Conservation (phyloP, 1,139 yeast genomes). For the Yamadazyma spencermartinsiae region DNA sequence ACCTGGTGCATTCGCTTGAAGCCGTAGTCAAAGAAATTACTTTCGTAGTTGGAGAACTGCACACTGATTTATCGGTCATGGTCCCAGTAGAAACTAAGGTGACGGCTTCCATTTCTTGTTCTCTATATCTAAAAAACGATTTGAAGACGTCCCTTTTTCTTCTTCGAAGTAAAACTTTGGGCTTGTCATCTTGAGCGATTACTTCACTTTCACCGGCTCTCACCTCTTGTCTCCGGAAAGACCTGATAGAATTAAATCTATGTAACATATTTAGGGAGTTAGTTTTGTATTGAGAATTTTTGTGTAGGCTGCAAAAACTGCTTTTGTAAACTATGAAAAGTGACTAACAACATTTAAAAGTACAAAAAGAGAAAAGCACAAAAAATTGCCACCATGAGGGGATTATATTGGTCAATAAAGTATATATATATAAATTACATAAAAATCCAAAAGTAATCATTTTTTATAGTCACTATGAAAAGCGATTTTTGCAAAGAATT, state of each 20-base stretch:
- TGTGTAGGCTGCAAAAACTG: neutral
- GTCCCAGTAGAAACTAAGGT: conserved; percentile 1
- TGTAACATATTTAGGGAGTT: neutral
- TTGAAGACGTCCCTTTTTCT: conserved; percentile 2
- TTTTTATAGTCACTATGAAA: too few relatives aligned
- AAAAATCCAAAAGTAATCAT: too few relatives aligned
- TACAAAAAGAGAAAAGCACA: too few relatives aligned
- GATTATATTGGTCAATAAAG: neutral
- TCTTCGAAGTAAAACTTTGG: too few relatives aligned
- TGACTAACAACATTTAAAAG: too few relatives aligned
- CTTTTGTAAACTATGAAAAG: neutral
- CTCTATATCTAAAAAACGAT: neutral
- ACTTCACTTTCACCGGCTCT: too few relatives aligned
- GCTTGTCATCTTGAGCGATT: too few relatives aligned
- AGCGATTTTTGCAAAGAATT: neutral
- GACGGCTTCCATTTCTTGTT: neutral
- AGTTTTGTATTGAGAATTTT: neutral
- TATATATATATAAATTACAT: too few relatives aligned
- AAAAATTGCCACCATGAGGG: neutral
- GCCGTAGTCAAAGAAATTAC: neutral
- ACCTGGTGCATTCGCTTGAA: neutral
- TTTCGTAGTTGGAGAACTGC: neutral
- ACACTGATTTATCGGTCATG: conserved; percentile 1
- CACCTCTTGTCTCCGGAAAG: too few relatives aligned
- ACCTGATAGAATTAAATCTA: neutral